phyloP scores from a whole-genome alignment of 1,284 basidiomycete species.

The Leccinum olivaceoglutinosum region DNA sequence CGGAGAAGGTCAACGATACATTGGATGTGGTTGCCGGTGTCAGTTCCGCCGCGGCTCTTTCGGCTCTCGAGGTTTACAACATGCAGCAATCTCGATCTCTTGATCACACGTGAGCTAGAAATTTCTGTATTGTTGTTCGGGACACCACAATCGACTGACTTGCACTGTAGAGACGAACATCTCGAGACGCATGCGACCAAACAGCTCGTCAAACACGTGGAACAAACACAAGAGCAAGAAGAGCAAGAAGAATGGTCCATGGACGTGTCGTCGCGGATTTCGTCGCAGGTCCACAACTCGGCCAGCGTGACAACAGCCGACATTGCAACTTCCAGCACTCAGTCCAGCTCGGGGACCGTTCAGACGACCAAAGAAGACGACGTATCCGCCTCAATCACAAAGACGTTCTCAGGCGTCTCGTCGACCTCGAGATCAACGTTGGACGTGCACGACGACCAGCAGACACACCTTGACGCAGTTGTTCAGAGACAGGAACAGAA shows the following conservation, averaged over 20 bases:
- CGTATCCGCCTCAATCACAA: not conserved
- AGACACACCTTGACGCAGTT: not conserved
- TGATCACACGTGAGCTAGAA: not conserved
- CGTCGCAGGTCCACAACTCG: not conserved
- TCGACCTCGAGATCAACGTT: not conserved
- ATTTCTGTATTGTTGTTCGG: not conserved
- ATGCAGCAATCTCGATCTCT: not conserved
- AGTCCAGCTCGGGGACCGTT: not conserved
- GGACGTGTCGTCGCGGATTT: not conserved
- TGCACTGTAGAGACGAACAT: conserved; percentile 1
- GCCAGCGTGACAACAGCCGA: not conserved
- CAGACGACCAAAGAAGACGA: not conserved
- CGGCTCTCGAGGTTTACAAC: not conserved
- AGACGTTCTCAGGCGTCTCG: not conserved
- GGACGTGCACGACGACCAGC: not conserved
- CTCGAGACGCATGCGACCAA: not conserved
- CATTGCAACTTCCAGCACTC: not conserved
- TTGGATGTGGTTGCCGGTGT: not conserved
- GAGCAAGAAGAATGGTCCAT: not conserved
- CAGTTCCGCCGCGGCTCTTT: not conserved
- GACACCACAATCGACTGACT: not conserved
- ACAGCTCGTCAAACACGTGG: not conserved
- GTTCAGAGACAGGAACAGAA: not conserved
- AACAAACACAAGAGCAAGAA: not conserved
- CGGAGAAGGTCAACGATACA: not conserved